Conservation (phyloP, 192 early-diverging fungal species). For the Podochytrium sp. region DNA sequence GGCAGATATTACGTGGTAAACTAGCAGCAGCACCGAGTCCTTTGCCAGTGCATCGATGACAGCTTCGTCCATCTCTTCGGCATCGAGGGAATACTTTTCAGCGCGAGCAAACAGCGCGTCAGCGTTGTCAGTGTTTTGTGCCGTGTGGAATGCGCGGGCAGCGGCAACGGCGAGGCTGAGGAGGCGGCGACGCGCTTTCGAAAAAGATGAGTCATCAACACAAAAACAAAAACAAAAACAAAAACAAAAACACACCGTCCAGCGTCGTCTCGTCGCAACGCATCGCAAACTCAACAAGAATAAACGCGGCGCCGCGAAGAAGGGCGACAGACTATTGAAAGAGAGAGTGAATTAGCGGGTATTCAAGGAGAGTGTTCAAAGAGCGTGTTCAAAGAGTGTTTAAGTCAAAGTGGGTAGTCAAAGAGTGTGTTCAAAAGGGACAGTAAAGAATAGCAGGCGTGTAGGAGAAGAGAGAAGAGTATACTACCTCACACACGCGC, state of each 20-base stretch:
- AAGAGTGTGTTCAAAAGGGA: neutral
- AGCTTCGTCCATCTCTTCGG: neutral
- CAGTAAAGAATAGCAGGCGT: neutral
- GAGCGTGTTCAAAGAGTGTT: neutral
- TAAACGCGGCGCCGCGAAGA: slow-evolving; percentile 14
- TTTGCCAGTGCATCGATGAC: neutral
- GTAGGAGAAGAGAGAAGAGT: neutral
- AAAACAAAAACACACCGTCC: neutral
- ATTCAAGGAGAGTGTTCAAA: neutral
- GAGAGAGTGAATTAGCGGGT: neutral
- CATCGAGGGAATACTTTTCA: neutral
- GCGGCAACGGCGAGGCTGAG: slow-evolving; percentile 13
- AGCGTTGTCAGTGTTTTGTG: slow-evolving; percentile 2
- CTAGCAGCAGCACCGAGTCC: neutral
- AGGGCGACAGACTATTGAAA: neutral
- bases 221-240: neutral
- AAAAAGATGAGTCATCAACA: neutral
- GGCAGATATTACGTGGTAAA: neutral
- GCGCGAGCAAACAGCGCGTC: slow-evolving; percentile 9
- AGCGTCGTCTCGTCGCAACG: neutral
- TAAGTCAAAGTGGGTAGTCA: neutral
- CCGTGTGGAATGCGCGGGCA: slow-evolving; percentile 1
- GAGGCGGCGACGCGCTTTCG: neutral
- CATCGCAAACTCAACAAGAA: neutral
- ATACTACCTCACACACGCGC: neutral